Evolutionary conservation across 2,329 filamentous ascomycete genomes (phyloP), one percentile per base, ranked within the genome.

Genomic region (Thyridium curvatum): DNA sequence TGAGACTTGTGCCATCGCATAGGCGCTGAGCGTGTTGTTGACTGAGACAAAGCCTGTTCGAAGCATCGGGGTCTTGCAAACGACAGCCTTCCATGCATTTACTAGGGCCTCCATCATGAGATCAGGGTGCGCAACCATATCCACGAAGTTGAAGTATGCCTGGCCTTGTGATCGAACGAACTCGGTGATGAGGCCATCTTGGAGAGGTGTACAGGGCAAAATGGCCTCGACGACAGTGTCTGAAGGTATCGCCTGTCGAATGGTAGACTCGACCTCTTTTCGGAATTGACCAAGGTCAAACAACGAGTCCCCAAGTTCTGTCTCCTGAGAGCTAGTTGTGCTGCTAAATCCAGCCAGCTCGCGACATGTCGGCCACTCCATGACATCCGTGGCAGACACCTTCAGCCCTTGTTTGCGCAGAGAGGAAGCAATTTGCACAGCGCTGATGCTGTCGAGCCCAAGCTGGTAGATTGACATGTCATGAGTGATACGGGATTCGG

Each of bases 391-490:
- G 0, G 85, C 80, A 2, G 79, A 77, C 0, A 89, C 60, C 2
- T 57, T 52, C 30, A 79, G 64, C 0, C 79, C 80, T 14, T 71
- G 52, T 30, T 69, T 73, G 14, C 83, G 77, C 13, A 96, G 65
- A 18, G 71, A 64, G 2, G 77, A 72, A 1, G 88, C 86, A 9
- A 95, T 69, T 52, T 95, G 89, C 5, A 82, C 73, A 1, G 88
- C 86, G 43, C 84, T 90, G 52, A 97, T 93, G 55, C 90, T 96
- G 59, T 96, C 90, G 4, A 96, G 66, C 0, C 91, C 91, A n/a
- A 95, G 74, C 41, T 84, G 80, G 51, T 91, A 94, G 35, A 97
- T 87, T 0, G 86, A 88, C 0, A 79, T 87, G 9, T 72, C 55
- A 12, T 69, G 70, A 4, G 55, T 51, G 34, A 95, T 81, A 0